Conservation (phyloP, 306 rosid species). For the Rosa chinensis region DNA sequence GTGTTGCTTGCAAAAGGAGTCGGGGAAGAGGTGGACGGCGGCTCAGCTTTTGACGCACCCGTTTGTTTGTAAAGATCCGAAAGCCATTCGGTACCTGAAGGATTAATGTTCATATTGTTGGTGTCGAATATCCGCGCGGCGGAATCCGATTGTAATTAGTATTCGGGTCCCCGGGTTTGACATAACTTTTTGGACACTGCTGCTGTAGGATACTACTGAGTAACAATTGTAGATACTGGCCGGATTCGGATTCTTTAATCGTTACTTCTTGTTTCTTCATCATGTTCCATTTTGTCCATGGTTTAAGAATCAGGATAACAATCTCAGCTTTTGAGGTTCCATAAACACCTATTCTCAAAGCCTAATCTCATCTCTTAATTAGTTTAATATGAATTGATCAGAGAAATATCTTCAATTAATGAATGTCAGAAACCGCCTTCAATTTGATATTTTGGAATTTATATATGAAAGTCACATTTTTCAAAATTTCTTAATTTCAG, state of each 20-base stretch:
- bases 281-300: neutral
- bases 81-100: constrained; percentile 1
- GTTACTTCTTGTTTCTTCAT: neutral
- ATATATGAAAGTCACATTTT: neutral
- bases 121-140: constrained; percentile 12
- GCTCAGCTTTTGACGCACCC: constrained; percentile 71
- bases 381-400: too few species aligned
- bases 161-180: constrained; percentile 10
- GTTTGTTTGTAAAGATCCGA: constrained; percentile 43
- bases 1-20: constrained; percentile 80
- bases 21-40: constrained; percentile 71
- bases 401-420: too few species aligned
- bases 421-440: too few species aligned
- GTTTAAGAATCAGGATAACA: neutral
- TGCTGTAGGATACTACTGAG: neutral
- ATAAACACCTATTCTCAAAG: neutral
- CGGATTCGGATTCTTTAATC: neutral
- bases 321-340: neutral
- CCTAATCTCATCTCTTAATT: too few species aligned
- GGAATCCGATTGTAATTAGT: constrained; percentile 9
- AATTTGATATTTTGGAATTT: too few species aligned
- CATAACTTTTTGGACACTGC: neutral
- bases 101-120: neutral
- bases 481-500: neutral
- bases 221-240: neutral